Conservation (phyloP, 2,329 filamentous ascomycete species). For the Purpureocillium takamizusanense region DNA sequence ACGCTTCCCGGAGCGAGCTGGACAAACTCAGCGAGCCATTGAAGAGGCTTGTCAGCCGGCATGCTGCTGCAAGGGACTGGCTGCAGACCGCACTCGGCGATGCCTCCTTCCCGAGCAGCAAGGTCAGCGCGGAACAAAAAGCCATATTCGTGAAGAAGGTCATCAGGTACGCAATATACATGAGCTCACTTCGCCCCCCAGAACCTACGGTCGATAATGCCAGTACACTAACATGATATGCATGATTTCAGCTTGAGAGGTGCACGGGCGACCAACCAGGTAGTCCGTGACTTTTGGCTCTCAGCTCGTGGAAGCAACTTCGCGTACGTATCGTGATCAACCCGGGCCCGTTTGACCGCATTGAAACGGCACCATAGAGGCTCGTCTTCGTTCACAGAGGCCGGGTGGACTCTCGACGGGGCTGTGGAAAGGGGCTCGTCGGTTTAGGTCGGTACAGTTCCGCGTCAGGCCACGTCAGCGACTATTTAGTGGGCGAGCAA, state of each 20-base stretch:
- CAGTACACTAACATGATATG: not conserved
- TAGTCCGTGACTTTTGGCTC: conserved; percentile 68
- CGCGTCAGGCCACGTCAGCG: too few species aligned
- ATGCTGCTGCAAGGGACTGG: conserved; percentile 50
- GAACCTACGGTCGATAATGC: not conserved
- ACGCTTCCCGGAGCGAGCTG: conserved; percentile 61
- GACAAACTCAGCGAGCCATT: conserved; percentile 63
- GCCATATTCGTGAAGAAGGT: conserved; percentile 57
- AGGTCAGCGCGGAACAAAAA: conserved; percentile 51
- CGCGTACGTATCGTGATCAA: conserved; percentile 44
- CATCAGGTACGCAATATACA: conserved; percentile 35
- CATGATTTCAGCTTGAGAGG: conserved; percentile 46
- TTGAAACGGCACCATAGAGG: not conserved
- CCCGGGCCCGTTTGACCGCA: not conserved
- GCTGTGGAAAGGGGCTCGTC: too few species aligned
- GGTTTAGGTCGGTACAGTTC: too few species aligned
- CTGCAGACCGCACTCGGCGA: conserved; percentile 50
- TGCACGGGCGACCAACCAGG: conserved; percentile 52
- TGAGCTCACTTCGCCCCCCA: not conserved
- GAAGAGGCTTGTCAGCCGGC: conserved; percentile 54
- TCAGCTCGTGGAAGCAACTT: conserved; percentile 53
- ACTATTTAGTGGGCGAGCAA: too few species aligned
- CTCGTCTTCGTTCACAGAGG: not conserved
- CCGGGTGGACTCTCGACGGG: too few species aligned
- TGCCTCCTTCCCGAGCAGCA: conserved; percentile 48